A percentile compares a stretch with the other conserved stretches of the same genome.
Evolutionary conservation across 164 flowering plant species (phyloP).

Genomic region (Paratinospora sagittata): DNA sequence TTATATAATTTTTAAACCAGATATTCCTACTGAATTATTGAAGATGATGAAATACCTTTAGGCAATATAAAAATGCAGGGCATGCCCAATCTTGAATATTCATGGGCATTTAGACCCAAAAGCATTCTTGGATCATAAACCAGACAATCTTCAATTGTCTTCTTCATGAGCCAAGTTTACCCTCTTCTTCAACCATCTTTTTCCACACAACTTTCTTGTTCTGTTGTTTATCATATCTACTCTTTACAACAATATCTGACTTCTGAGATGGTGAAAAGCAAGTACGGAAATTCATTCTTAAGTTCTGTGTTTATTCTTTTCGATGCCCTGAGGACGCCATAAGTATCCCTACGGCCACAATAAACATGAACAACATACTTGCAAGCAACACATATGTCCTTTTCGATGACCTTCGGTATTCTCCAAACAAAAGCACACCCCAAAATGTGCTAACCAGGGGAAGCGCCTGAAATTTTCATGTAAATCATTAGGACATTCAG

Average conservation of each 20-base stretch:
- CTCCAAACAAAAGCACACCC: constrained; percentile 87
- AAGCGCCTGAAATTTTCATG: constrained; percentile 55
- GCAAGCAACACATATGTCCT: constrained; percentile 62
- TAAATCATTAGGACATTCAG: constrained; percentile 4
- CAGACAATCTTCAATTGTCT: too few relatives aligned
- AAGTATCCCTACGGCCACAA: constrained; percentile 72
- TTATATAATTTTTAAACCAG: too few relatives aligned
- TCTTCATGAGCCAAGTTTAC: too few relatives aligned
- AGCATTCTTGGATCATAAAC: too few relatives aligned
- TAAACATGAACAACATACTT: constrained; percentile 75
- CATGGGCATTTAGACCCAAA: too few relatives aligned
- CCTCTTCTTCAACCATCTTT: not conserved
- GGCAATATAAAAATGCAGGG: too few relatives aligned
- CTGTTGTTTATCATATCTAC: not conserved
- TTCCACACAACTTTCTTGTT: not conserved
- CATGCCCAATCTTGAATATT: too few relatives aligned
- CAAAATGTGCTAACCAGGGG: constrained; percentile 95
- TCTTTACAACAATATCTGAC: not conserved
- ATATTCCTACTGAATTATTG: too few relatives aligned
- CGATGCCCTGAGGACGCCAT: constrained; percentile 86
- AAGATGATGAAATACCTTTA: too few relatives aligned
- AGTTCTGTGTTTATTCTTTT: constrained; percentile 18
- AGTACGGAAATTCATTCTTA: not conserved
- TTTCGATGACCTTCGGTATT: constrained; percentile 75
- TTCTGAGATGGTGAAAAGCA: not conserved